Evolutionary conservation across 768 basidiomycete genomes (phyloP).

Genomic region (Steccherinum ochraceum): DNA sequence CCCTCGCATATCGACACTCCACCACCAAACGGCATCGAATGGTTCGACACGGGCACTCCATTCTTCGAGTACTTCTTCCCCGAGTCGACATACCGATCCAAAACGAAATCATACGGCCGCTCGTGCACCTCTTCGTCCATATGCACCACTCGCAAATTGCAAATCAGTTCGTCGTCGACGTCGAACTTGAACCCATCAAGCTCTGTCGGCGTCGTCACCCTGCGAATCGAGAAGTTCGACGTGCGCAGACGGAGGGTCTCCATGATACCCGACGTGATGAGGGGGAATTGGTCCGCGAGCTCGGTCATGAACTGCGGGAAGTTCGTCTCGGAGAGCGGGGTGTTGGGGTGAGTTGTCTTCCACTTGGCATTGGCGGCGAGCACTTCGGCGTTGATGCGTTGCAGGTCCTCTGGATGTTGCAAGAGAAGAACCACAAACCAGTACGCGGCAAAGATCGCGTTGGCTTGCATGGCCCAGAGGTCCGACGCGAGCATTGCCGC

Average conservation of each 20-base stretch:
- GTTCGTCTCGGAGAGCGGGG: conserved; percentile 1
- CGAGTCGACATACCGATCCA: conserved; percentile 10
- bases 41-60: conserved; percentile 13
- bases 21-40: conserved; percentile 21
- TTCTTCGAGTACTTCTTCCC: conserved; percentile 6
- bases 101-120: conserved; percentile 6
- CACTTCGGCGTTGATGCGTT: conserved; percentile 14
- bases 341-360: conserved; percentile 9
- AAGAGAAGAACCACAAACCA: conserved; percentile 16
- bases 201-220: conserved; percentile 11
- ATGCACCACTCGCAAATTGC: conserved; percentile 12
- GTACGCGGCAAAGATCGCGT: conserved; percentile 17
- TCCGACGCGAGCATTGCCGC: conserved; percentile 10
- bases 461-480: conserved; percentile 20
- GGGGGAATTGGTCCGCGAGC: conserved; percentile 11
- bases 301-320: not conserved
- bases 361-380: conserved; percentile 9
- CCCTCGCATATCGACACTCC: conserved; percentile 23
- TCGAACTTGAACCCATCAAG: conserved; percentile 13
- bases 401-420: conserved; percentile 15
- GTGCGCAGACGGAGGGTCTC: conserved; percentile 18
- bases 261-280: conserved; percentile 18
- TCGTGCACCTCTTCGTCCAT: conserved; percentile 16
- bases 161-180: conserved; percentile 15
- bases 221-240: conserved; percentile 15